These are phyloP conservation scores for Escovopsis weberi DNA, from an alignment of 2,329 filamentous ascomycete species.

Conservation along the genomic window DNA sequence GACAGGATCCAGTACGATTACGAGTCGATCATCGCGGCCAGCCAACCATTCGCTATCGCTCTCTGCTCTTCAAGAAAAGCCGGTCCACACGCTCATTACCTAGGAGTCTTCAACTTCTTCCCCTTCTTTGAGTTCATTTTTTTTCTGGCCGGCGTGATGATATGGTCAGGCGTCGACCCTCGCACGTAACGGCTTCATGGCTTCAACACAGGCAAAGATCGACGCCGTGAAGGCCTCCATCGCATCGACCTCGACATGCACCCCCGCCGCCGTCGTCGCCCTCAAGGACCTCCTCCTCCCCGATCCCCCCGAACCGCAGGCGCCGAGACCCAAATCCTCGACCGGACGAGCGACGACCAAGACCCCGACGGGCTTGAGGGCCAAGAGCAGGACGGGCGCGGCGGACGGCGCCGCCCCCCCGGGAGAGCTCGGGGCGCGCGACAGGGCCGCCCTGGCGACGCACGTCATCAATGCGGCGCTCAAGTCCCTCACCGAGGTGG, in stretches of 20 bases:
- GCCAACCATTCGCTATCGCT: too few species aligned
- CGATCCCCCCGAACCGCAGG: slow-evolving; percentile 15
- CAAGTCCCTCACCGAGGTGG: slow-evolving; percentile 52
- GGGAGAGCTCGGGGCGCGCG: slow-evolving; percentile 24
- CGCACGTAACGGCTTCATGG: slow-evolving; percentile 22
- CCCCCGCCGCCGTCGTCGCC: slow-evolving; percentile 30
- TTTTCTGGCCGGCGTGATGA: slow-evolving; percentile 12
- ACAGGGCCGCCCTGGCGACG: slow-evolving; percentile 54
- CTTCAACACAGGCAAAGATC: slow-evolving; percentile 27
- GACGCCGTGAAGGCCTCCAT: slow-evolving; percentile 41
- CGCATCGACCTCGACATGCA: slow-evolving; percentile 38
- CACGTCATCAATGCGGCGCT: slow-evolving; percentile 58
- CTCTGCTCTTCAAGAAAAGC: too few species aligned
- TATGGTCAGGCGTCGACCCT: slow-evolving; percentile 16
- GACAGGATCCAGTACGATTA: neutral
- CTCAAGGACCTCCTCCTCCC: slow-evolving; percentile 31
- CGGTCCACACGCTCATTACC: too few species aligned
- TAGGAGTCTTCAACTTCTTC: too few species aligned
- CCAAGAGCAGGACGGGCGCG: slow-evolving; percentile 10
- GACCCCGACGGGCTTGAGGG: slow-evolving; percentile 11
- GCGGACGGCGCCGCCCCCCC: slow-evolving; percentile 6
- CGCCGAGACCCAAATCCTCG: slow-evolving; percentile 12
- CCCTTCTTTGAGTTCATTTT: too few species aligned
- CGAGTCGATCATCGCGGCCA: too few species aligned
- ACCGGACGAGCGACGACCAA: slow-evolving; percentile 14